Percentiles rank a stretch among this genome's conserved stretches.
phyloP scores from a whole-genome alignment of 495 filamentous ascomycete genomes.

The Umbilicaria muhlenbergii region DNA sequence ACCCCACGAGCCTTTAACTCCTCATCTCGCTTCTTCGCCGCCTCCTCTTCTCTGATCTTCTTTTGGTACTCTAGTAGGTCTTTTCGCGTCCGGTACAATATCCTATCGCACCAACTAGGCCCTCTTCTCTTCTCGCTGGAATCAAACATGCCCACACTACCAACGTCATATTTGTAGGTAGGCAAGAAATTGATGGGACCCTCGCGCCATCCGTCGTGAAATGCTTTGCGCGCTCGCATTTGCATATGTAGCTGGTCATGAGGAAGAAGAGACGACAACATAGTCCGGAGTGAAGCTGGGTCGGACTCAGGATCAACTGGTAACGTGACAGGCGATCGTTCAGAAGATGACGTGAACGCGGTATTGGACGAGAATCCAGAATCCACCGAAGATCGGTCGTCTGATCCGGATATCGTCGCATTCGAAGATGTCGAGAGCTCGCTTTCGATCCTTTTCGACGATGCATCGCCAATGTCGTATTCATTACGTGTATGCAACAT shows the following conservation, averaged over 20 bases:
- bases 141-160: conserved; percentile 86
- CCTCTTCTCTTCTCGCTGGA: conserved; percentile 83
- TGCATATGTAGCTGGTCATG: conserved; percentile 79
- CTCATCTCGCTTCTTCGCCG: conserved; percentile 55
- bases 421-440: conserved; percentile 10
- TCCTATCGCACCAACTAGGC: conserved; percentile 97
- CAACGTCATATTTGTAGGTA: conserved; percentile 92
- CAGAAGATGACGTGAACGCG: not conserved
- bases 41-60: conserved; percentile 45
- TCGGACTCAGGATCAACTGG: conserved; percentile 33
- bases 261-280: conserved; percentile 65
- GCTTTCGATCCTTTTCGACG: conserved; percentile 16
- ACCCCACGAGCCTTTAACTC: conserved; percentile 73
- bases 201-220: conserved; percentile 85
- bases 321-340: not conserved
- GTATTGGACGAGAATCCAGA: no score
- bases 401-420: not conserved
- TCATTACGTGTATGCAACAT: conserved; percentile 67
- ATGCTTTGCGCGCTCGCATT: conserved; percentile 57
- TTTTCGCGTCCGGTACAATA: conserved; percentile 64
- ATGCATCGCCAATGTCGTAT: conserved; percentile 35
- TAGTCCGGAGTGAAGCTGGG: conserved; percentile 62
- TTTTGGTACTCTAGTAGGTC: conserved; percentile 58
- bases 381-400: no score
- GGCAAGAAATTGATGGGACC: conserved; percentile 79